Percentiles rank a stretch among this genome's conserved stretches.
Evolutionary conservation across 306 rosid genomes (phyloP).

Genomic region (Aeschynomene evenia): DNA sequence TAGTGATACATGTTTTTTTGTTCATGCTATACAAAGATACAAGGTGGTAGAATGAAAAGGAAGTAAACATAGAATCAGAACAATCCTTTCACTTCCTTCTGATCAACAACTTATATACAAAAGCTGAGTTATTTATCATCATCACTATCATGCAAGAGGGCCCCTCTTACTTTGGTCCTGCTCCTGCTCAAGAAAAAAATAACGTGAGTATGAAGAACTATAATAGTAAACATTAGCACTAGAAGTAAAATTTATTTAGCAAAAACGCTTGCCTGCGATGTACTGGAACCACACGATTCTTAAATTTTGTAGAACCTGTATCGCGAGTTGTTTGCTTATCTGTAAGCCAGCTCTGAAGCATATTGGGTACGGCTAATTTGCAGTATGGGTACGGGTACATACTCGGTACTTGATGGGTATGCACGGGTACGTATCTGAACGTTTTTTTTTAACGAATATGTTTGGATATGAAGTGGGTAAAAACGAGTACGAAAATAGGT

Average conservation of each 20-base stretch:
- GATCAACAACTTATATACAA: not conserved
- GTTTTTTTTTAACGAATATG: too few relatives aligned
- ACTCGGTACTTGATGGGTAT: too few relatives aligned
- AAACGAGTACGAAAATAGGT: too few relatives aligned
- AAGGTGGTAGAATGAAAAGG: not conserved
- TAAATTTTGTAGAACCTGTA: constrained; percentile 39
- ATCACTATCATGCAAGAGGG: constrained; percentile 57
- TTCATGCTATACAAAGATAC: constrained; percentile 10
- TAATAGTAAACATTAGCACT: not conserved
- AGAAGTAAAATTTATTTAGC: too few relatives aligned
- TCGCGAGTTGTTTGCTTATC: constrained; percentile 50
- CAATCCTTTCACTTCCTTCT: constrained; percentile 9
- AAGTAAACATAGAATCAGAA: constrained; percentile 1
- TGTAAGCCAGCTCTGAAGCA: constrained; percentile 29
- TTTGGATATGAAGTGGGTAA: too few relatives aligned
- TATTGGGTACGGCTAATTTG: too few relatives aligned
- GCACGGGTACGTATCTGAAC: too few relatives aligned
- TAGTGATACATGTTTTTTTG: not conserved
- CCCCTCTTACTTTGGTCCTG: constrained; percentile 84
- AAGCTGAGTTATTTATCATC: constrained; percentile 19
- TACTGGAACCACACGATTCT: constrained; percentile 63
- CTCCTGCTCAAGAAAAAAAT: constrained; percentile 40
- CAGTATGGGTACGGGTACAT: too few relatives aligned
- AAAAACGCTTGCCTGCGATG: constrained; percentile 58
- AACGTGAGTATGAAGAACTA: not conserved